Evolutionary conservation across 305 asterid genomes (phyloP).

Genomic region (Fraxinus angustifolia): DNA sequence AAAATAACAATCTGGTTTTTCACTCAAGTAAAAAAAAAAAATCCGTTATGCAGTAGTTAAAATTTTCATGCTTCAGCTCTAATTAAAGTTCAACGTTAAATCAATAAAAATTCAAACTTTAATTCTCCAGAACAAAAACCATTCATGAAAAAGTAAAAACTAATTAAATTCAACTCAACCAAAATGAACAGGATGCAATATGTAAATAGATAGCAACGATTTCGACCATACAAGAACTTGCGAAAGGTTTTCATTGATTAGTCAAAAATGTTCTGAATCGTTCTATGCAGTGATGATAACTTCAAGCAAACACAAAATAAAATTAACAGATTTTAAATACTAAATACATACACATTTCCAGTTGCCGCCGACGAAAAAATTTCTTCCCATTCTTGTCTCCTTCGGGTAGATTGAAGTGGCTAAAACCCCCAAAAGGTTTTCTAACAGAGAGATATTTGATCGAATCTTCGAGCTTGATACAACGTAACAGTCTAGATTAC

Average conservation of each 20-base stretch:
- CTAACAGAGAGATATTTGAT: neutral
- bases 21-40: neutral
- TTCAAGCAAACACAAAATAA: neutral
- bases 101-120: neutral
- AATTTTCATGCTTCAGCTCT: neutral
- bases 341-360: slow-evolving; percentile 29
- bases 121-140: neutral
- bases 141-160: neutral
- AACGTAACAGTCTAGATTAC: neutral
- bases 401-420: neutral
- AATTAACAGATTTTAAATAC: neutral
- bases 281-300: neutral
- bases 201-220: neutral
- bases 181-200: neutral
- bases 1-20: neutral
- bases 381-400: slow-evolving; percentile 23
- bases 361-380: slow-evolving; percentile 31
- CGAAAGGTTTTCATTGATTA: neutral
- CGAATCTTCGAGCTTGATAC: neutral
- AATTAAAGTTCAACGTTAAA: neutral
- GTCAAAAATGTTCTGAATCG: neutral
- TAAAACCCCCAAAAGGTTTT: neutral
- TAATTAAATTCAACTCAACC: neutral
- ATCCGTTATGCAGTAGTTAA: neutral
- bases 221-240: neutral